These are phyloP conservation scores for Debaryomyces prosopidis DNA, from an alignment of 805 yeast genomes.

Conservation along the genomic window DNA sequence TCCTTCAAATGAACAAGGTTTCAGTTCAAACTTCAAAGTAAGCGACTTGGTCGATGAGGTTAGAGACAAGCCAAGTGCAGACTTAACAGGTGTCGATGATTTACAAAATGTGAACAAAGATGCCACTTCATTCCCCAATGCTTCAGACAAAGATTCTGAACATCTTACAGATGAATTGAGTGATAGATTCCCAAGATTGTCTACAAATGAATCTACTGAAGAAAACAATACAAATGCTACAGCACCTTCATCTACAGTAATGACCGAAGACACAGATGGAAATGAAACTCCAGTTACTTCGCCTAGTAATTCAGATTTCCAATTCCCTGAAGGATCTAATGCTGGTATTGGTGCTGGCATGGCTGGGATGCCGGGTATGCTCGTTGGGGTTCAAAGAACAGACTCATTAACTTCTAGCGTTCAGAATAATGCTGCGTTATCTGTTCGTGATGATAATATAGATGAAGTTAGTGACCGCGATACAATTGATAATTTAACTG, in stretches of 20 bases:
- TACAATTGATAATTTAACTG: slow-evolving; percentile 28
- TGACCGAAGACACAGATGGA: slow-evolving; percentile 27
- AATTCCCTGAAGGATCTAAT: slow-evolving; percentile 34
- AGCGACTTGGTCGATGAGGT: slow-evolving; percentile 27
- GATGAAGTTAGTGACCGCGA: slow-evolving; percentile 46
- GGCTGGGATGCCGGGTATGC: slow-evolving; percentile 46
- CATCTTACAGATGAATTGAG: slow-evolving; percentile 9
- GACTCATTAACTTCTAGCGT: slow-evolving; percentile 87
- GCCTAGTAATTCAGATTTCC: slow-evolving; percentile 49
- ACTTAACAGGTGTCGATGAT: slow-evolving; percentile 28
- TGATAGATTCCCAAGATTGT: slow-evolving; percentile 35
- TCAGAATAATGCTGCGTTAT: slow-evolving; percentile 87
- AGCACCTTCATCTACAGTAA: slow-evolving; percentile 31
- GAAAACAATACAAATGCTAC: slow-evolving; percentile 27
- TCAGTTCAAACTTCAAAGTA: slow-evolving; percentile 2
- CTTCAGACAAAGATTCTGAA: not conserved
- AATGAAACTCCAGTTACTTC: slow-evolving; percentile 50
- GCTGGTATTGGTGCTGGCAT: slow-evolving; percentile 38
- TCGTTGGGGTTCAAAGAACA: slow-evolving; percentile 57
- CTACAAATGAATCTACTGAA: slow-evolving; percentile 19
- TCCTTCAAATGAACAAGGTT: not conserved
- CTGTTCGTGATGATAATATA: slow-evolving; percentile 74
- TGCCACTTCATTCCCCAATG: not conserved
- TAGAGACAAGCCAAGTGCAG: slow-evolving; percentile 24
- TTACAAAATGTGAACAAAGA: slow-evolving; percentile 8